phyloP scores from a whole-genome alignment of 495 filamentous ascomycete species.

The Penicillium psychrofluorescens region DNA sequence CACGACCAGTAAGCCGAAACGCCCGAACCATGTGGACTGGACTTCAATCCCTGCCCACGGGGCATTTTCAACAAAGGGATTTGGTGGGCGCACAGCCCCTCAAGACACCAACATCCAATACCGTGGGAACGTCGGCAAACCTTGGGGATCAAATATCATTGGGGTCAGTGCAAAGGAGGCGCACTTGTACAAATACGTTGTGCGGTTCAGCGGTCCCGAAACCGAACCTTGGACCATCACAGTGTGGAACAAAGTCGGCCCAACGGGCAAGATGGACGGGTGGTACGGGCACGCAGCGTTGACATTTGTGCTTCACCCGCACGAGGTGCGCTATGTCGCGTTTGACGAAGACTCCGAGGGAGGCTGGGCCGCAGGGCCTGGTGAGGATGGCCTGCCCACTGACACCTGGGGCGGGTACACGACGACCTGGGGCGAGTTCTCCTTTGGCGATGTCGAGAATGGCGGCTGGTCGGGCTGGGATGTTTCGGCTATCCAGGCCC shows the following conservation, averaged over 20 bases:
- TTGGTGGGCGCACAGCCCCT: constrained; percentile 22
- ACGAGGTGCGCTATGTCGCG: constrained; percentile 37
- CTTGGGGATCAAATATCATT: constrained; percentile 50
- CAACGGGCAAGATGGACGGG: constrained; percentile 32
- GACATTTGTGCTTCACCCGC: constrained; percentile 34
- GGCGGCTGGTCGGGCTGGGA: constrained; percentile 36
- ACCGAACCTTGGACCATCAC: constrained; percentile 31
- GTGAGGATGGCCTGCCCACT: constrained; percentile 20
- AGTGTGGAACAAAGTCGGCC: constrained; percentile 49
- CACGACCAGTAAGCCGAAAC: not conserved
- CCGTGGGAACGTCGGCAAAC: constrained; percentile 41
- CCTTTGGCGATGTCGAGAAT: constrained; percentile 29
- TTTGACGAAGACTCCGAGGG: constrained; percentile 42
- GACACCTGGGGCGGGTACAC: constrained; percentile 32
- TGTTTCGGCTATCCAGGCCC: constrained; percentile 40
- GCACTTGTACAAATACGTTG: constrained; percentile 39
- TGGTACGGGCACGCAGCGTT: constrained; percentile 40
- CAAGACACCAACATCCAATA: constrained; percentile 24
- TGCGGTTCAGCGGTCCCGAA: constrained; percentile 32
- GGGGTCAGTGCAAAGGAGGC: constrained; percentile 26
- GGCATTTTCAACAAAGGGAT: constrained; percentile 16
- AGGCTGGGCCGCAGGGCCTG: constrained; percentile 29
- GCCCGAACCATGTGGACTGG: constrained; percentile 14
- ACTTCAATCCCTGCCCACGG: constrained; percentile 15
- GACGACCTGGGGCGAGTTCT: constrained; percentile 41